A percentile compares a stretch with the other conserved stretches of the same genome.
Conservation (phyloP, 2,329 filamentous ascomycete genomes). For the Colletotrichum higginsianum region DNA sequence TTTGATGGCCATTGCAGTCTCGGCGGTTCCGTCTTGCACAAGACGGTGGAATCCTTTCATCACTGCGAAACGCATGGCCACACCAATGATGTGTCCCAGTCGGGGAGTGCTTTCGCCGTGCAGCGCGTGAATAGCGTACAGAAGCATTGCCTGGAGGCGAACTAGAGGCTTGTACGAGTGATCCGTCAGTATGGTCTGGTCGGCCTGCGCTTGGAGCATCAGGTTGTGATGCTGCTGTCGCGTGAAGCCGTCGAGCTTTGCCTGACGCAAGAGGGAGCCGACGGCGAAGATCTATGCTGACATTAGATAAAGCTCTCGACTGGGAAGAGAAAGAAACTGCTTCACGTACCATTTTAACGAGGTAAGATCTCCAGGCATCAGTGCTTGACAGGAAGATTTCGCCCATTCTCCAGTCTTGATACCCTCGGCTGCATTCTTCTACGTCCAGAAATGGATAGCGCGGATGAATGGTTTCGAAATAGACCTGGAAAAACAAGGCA, state of each 20-base stretch:
- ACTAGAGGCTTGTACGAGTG: constrained; percentile 10
- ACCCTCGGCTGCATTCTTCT: constrained; percentile 13
- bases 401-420: constrained; percentile 7
- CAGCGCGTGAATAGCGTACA: constrained; percentile 7
- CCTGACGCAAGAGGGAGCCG: constrained; percentile 6
- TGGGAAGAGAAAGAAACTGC: background rate
- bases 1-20: constrained; percentile 11
- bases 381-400: constrained; percentile 10
- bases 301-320: background rate
- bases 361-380: constrained; percentile 11
- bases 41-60: constrained; percentile 15
- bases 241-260: constrained; percentile 13
- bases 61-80: constrained; percentile 13
- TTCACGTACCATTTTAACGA: constrained; percentile 8
- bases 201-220: constrained; percentile 14
- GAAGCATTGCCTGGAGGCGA: constrained; percentile 12
- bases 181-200: constrained; percentile 6
- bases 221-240: constrained; percentile 10
- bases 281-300: constrained; percentile 1
- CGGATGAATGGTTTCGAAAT: constrained; percentile 9
- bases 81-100: constrained; percentile 4
- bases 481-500: constrained; percentile 8
- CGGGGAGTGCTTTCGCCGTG: constrained; percentile 7
- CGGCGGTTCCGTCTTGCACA: constrained; percentile 8
- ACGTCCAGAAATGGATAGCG: constrained; percentile 10